These are phyloP conservation scores for Pseudozyma pruni DNA, from an alignment of 1,284 basidiomycete genomes.

Conservation along the genomic window DNA sequence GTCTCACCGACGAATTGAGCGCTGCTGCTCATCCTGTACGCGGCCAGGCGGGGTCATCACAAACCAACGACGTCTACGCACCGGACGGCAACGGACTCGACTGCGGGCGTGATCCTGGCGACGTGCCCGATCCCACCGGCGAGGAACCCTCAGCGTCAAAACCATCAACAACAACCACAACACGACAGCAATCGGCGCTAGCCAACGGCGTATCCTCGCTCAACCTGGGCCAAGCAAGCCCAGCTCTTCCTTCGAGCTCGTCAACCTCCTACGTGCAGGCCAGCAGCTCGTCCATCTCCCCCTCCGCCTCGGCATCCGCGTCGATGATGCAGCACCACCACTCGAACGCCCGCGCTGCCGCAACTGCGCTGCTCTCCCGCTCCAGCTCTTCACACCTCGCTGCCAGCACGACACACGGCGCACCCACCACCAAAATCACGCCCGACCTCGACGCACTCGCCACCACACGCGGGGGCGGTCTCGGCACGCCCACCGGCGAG, in stretches of 20 bases:
- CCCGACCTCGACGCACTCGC: constrained; percentile 25
- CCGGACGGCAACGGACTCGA: constrained; percentile 46
- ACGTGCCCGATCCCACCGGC: constrained; percentile 6
- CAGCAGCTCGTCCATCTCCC: constrained; percentile 5
- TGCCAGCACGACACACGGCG: constrained; percentile 13
- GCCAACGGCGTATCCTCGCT: constrained; percentile 33
- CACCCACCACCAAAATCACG: constrained; percentile 5
- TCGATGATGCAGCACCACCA: constrained; percentile 4
- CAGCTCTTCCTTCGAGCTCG: constrained; percentile 10
- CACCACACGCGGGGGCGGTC: constrained; percentile 51
- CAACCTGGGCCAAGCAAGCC: constrained; percentile 21
- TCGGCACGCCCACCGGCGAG: constrained; percentile 61
- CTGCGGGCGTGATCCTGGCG: constrained; percentile 49
- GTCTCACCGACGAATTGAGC: constrained; percentile 9
- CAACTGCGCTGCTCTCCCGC: constrained; percentile 31
- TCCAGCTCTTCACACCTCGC: constrained; percentile 8
- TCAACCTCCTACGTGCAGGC: constrained; percentile 22
- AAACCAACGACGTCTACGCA: constrained; percentile 26
- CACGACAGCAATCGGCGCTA: constrained; percentile 24
- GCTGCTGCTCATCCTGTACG: constrained; percentile 24
- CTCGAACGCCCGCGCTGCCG: constrained; percentile 33
- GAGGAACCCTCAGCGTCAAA: background rate
- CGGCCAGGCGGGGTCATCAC: no score
- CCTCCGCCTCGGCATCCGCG: background rate
- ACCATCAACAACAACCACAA: background rate